A percentile compares a stretch with the other conserved stretches of the same genome.
phyloP scores from a whole-genome alignment of 2,329 filamentous ascomycete genomes.

The Apiospora kogelbergensis region DNA sequence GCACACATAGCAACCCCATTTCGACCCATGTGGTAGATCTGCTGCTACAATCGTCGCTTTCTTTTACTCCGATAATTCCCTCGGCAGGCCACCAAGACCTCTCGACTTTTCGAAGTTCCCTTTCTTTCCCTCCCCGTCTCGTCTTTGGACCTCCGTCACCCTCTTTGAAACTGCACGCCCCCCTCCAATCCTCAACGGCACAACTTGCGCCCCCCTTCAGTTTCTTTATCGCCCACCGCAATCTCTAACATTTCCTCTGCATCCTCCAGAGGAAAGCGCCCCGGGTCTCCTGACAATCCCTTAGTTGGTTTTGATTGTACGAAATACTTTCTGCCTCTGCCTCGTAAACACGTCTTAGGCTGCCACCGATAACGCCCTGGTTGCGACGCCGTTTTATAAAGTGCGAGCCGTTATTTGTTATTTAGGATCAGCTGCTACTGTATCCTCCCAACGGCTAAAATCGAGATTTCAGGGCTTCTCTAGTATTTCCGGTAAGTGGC shows the following conservation, averaged over 20 bases:
- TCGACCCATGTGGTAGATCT: slow-evolving; percentile 11
- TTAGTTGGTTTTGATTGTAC: slow-evolving; percentile 5
- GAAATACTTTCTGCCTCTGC: neutral
- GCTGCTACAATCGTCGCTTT: slow-evolving; percentile 7
- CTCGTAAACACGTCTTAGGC: neutral
- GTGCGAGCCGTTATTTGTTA: neutral
- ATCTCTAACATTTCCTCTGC: slow-evolving; percentile 1
- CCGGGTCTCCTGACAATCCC: neutral
- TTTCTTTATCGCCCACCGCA: neutral
- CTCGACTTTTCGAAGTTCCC: slow-evolving; percentile 2
- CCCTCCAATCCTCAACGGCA: neutral
- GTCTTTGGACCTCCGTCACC: slow-evolving; percentile 5
- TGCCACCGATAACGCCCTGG: neutral
- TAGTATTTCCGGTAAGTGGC: neutral
- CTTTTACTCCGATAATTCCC: slow-evolving; percentile 11
- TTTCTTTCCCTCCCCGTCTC: neutral
- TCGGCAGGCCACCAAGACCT: slow-evolving; percentile 6
- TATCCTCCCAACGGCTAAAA: neutral
- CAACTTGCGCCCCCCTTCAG: neutral
- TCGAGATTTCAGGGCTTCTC: neutral
- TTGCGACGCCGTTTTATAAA: slow-evolving; percentile 7
- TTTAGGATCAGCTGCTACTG: neutral
- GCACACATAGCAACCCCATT: slow-evolving; percentile 6
- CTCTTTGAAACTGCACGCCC: slow-evolving; percentile 6
- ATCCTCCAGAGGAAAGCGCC: neutral